Conservation (phyloP, 352 stramenopile species). For the Pythium guiyangense region DNA sequence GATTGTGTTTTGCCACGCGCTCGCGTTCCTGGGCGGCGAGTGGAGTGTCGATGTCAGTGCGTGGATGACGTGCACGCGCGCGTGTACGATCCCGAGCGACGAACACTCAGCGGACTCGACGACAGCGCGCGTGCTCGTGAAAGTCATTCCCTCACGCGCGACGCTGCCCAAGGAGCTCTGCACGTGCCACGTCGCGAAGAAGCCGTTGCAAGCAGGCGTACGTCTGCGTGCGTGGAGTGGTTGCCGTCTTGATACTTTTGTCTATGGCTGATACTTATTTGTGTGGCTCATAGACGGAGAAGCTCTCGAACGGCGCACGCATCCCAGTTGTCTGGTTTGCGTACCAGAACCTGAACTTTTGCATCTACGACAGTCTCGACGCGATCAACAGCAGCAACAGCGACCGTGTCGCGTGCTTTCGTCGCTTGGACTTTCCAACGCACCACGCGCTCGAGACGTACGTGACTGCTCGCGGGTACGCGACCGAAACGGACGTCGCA, state of each 20-base stretch:
- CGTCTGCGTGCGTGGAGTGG: neutral
- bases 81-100: constrained; percentile 7
- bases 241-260: neutral
- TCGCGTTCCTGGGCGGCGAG: constrained; percentile 47
- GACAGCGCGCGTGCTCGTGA: constrained; percentile 25
- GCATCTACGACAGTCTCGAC: constrained; percentile 37
- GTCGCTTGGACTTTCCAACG: constrained; percentile 43
- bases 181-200: constrained; percentile 24
- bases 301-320: constrained; percentile 11
- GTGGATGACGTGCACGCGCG: constrained; percentile 30
- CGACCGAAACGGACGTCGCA: constrained; percentile 6
- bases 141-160: constrained; percentile 46
- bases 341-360: constrained; percentile 81
- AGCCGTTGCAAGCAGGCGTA: constrained; percentile 15
- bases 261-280: neutral
- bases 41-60: constrained; percentile 39
- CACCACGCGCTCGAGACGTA: constrained; percentile 23
- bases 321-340: constrained; percentile 63
- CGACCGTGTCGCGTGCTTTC: constrained; percentile 30
- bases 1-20: constrained; percentile 40
- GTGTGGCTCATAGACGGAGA: constrained; percentile 6
- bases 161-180: constrained; percentile 58
- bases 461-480: constrained; percentile 16
- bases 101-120: neutral
- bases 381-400: constrained; percentile 11